Conservation (phyloP, 2,329 filamentous ascomycete genomes). For the Neonectria faginata region DNA sequence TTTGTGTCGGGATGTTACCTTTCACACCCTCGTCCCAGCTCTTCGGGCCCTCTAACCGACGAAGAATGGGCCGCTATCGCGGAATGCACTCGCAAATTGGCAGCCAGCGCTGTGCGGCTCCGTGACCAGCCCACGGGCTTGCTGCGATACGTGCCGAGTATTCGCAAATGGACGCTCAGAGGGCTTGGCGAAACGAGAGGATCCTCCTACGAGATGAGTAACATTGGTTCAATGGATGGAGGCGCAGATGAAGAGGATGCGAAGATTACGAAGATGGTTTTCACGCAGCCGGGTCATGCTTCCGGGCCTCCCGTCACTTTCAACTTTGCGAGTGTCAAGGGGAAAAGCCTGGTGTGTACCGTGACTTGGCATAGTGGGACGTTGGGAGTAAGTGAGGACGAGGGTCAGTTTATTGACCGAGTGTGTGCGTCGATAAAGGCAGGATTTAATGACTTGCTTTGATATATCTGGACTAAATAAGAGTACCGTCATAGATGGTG, state of each 20-base stretch:
- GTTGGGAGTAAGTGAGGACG: conserved; percentile 35
- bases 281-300: conserved; percentile 41
- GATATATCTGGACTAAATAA: neutral
- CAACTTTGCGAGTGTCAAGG: conserved; percentile 38
- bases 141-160: conserved; percentile 38
- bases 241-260: neutral
- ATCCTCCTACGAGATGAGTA: conserved; percentile 42
- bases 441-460: conserved; percentile 25
- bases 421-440: conserved; percentile 31
- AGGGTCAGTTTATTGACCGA: conserved; percentile 35
- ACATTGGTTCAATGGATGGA: conserved; percentile 37
- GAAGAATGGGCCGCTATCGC: conserved; percentile 37
- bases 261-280: conserved; percentile 37
- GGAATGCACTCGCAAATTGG: conserved; percentile 31
- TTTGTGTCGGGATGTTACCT: conserved; percentile 36
- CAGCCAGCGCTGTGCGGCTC: conserved; percentile 26
- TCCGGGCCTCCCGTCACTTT: conserved; percentile 36
- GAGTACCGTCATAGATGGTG: too few relatives aligned
- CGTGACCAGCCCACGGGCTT: conserved; percentile 38
- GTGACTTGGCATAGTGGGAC: conserved; percentile 43
- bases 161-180: conserved; percentile 38
- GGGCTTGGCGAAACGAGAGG: conserved; percentile 40
- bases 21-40: conserved; percentile 18
- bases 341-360: conserved; percentile 37
- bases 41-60: conserved; percentile 27